Percentiles rank a stretch among this genome's conserved stretches.
Conservation (phyloP, 441 rosid species). For the Jatropha multifida region DNA sequence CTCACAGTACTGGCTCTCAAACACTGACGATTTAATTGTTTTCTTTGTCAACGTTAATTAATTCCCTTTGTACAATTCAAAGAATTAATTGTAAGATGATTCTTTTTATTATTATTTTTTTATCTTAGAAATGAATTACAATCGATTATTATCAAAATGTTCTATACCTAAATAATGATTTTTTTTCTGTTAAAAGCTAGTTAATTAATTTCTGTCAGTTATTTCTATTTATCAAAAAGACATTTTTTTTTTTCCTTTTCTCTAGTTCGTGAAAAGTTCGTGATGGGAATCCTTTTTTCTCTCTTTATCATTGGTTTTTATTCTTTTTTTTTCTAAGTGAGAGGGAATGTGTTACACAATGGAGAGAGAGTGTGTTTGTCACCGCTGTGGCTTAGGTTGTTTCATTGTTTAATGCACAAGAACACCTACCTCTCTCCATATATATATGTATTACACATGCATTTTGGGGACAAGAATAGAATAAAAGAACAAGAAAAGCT, state of each 20-base stretch:
- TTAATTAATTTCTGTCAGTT: too few species aligned
- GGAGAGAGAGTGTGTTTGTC: neutral
- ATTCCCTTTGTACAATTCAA: slow-evolving; percentile 12
- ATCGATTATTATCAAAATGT: too few species aligned
- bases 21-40: neutral
- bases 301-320: slow-evolving; percentile 14
- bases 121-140: too few species aligned
- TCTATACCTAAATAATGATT: too few species aligned
- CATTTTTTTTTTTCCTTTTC: neutral
- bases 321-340: slow-evolving; percentile 9
- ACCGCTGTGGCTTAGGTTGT: slow-evolving; percentile 16
- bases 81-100: slow-evolving; percentile 15
- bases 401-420: slow-evolving; percentile 26
- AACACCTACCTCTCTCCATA: slow-evolving; percentile 3
- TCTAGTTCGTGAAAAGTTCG: slow-evolving; percentile 23
- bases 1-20: neutral
- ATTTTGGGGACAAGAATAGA: slow-evolving; percentile 28
- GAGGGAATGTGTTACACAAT: neutral
- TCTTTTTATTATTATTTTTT: slow-evolving; percentile 26
- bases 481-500: slow-evolving; percentile 18
- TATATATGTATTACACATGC: neutral
- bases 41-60: neutral
- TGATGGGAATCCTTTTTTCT: slow-evolving; percentile 28
- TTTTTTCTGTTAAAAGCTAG: too few species aligned
- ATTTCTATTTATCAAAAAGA: neutral